Evolutionary conservation across 768 basidiomycete species (phyloP), one percentile per base, ranked within the genome.

Genomic region (Hemileccinum impolitum): DNA sequence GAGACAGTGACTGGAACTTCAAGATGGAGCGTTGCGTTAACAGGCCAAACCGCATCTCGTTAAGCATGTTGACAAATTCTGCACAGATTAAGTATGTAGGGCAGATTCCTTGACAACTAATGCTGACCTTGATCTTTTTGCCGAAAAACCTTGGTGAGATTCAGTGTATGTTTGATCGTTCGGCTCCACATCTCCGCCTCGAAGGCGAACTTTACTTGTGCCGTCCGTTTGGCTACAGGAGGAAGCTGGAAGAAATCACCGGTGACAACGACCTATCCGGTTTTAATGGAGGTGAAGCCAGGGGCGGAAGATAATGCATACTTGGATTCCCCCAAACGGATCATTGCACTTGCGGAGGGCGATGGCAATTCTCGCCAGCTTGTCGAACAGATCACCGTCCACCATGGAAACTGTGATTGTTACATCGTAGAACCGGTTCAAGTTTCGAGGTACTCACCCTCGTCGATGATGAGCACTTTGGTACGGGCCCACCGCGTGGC

Each of bases 171-270:
- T 51, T 85, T 72, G 55, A 99, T 80, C 3, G 84, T 73, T 55
- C 84, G 69, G 31, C 68, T 70, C 96, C 96, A 97, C 46, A 70
- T 66, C 15, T 78, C 69, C 0, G 93, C 94, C 61, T 99, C 94
- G 61, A 99, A 99, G 1, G 91, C 92, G 59, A 97, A 98, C 60
- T 85, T 91, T 37, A 89, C 80, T 45, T 68, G 54, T 0, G 64
- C 64, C n/a, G 62, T 47, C 21, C 77, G 74, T 64, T 85, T 94
- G 7, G 75, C 74, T 0, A 98, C 94, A 2, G 96, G 96, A 0
- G 96, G 96, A 5, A 99, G 79, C 65, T 99, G 95, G 72, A 98
- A 97, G 72, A 98, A 98, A 64, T 99, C 96, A 8, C 96, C 96
- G 2, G 94, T 95, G 19, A 97, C 85, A 51, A 98, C 76, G 35